Evolutionary conservation across 441 rosid genomes (phyloP), one percentile per base, ranked within the genome.

Genomic region (Croton laevigatus): DNA sequence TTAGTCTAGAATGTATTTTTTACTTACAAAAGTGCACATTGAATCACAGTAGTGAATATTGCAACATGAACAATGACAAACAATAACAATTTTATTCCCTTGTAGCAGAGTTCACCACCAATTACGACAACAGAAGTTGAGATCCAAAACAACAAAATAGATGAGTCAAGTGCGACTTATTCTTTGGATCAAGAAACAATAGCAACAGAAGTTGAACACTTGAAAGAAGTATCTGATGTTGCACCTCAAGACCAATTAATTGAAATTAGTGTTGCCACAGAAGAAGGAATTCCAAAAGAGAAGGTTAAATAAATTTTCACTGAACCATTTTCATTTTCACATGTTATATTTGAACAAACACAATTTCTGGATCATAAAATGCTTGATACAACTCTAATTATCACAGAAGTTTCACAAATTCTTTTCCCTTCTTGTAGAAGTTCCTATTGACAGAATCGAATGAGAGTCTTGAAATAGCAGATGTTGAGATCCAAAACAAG

Each of bases 231-330:
- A 69, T 62, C 76, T 45, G 57, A 76, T n/a, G 14, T 48, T 51
- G 73, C 76, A 76, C 48, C 77, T 53, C 68, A 68, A 71, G 82
- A 78, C 61, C 73, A 66, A 61, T 42, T 46, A 60, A 40, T 73
- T 59, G 80, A 80, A 19, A 8, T 17, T 14, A 71, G 3, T 58
- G 73, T 44, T 48, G 2, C 11, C 4, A 48, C 3, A 49, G n/a
- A 44, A 12, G 36, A 60, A 13, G 20, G 65, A 48, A 59, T 27
- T 51, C 19, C 53, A 49, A 66, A 51, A 38, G 55, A 38, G 45
- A n/a, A 71, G 74, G 74, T 71, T 57, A 65, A 62, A 32, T 16
- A 3, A 6, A 53, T 14, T 53, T n/a, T 3, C 11, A 12, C 53
- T 49, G 3, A 37, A 10, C 49, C 40, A 53, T 54, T 54, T 19